A percentile compares a stretch with the other conserved stretches of the same genome.
Evolutionary conservation across 805 yeast genomes (phyloP).

Genomic region (Ogataea sp.): DNA sequence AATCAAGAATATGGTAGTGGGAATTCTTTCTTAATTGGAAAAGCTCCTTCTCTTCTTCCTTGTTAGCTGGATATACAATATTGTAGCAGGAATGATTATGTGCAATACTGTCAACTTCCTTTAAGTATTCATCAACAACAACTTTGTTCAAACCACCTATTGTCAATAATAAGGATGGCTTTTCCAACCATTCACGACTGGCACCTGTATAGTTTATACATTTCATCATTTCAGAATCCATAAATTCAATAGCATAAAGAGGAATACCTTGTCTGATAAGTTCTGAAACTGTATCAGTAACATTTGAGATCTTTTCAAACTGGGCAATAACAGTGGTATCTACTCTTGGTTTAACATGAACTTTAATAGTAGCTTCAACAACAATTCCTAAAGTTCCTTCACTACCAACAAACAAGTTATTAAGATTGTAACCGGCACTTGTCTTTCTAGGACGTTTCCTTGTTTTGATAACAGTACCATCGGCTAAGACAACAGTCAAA

Average conservation of each 20-base stretch:
- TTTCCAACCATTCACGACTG: constrained; percentile 44
- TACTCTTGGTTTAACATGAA: constrained; percentile 46
- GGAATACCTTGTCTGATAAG: constrained; percentile 48
- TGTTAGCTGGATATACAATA: constrained; percentile 42
- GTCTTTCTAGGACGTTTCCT: constrained; percentile 57
- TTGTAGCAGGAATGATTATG: constrained; percentile 31
- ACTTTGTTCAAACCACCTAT: constrained; percentile 32
- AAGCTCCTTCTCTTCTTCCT: constrained; percentile 49
- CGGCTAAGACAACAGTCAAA: constrained; percentile 60
- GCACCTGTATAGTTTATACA: constrained; percentile 45
- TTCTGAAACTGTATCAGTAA: constrained; percentile 53
- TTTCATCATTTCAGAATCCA: constrained; percentile 55
- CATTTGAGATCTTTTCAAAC: constrained; percentile 53
- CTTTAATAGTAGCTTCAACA: constrained; percentile 55
- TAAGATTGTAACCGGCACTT: constrained; percentile 62
- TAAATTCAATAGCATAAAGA: constrained; percentile 55
- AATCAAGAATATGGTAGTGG: constrained; percentile 47
- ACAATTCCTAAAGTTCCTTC: constrained; percentile 67
- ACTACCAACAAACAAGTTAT: constrained; percentile 53
- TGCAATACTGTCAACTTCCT: constrained; percentile 40
- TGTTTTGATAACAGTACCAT: constrained; percentile 61
- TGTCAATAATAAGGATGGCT: constrained; percentile 35
- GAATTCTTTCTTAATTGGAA: constrained; percentile 64
- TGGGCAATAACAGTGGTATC: constrained; percentile 56
- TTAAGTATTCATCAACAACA: constrained; percentile 32